Evolutionary conservation across 2,329 filamentous ascomycete genomes (phyloP), one percentile per base, ranked within the genome.

Genomic region (Akanthomyces lecanii): DNA sequence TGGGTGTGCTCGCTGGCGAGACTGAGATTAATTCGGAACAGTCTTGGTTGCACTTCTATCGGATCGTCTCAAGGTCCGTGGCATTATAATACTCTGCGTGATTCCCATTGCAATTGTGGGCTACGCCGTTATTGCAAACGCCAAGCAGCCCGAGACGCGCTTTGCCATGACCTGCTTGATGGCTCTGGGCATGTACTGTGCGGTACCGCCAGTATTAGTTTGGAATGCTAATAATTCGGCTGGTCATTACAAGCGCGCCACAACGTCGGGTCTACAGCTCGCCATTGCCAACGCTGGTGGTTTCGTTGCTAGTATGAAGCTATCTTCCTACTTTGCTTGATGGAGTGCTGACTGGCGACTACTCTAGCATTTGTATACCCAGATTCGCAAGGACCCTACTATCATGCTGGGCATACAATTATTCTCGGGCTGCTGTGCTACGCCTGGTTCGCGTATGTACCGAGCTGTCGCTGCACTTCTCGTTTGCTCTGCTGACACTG

Each of bases 151-250:
- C 1, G 77, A 79, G 1, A 77, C 83, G 5, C 82, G 85, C 58
- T 89, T 88, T 67, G 85, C 79, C 45, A 88, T 88, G 84, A 88
- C 86, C 0, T 87, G 87, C 68, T 75, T 89, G 61, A 88, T 89
- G 85, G 84, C 86, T 0, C 83, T 82, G 0, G 87, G 87, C 11
- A 78, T 88, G 70, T 89, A 88, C 69, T 79, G 80, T 52, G 84
- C 82, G 48, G 85, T 89, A 0, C 86, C 87, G 0, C 83, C 82
- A 21, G 82, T 88, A 3, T 74, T 89, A 11, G 86, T 82, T 1
- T 89, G 87, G 86, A 83, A 86, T 65, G 83, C 84, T 2, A 89
- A 89, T 70, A 89, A 89, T 70, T 86, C 82, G 0, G 85, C 86
- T 0, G 86, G 84, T 0, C 87, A 90, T 69, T 90, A 89, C 69